Base-by-base conservation (phyloP, 129 eudicot species). In the Chrysanthemum seticuspe region DNA sequence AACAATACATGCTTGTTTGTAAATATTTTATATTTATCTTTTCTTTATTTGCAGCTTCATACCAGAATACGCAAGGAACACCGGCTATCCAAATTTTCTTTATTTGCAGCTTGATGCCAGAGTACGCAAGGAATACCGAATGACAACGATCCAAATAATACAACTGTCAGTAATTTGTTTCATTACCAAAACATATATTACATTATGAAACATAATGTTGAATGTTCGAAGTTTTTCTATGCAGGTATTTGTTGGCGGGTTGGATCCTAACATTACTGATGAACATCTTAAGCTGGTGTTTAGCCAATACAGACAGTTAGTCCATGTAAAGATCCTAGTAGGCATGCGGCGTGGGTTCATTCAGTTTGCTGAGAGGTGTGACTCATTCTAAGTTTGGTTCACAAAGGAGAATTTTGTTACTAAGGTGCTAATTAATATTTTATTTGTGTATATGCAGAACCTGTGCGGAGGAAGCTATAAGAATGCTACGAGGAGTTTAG, bases 271-370 rank as follows among this genome's bases (percentile, higher is more conserved):
- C 70, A 93, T 86, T 23, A 80, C 93, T 3, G 98, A 94, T 48
- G 97, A 94, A 15, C 85, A 79, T 67, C 87, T 94, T 45, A 90
- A 84, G 78, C 96, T 90, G 74, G 83, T 85, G 13, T 94, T 94
- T 67, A 80, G 87, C 70, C 85, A 77, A 45, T 86, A 82, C 64
- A 97, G 98, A 7, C 92, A 87, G 56, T 71, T 90, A 63, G 84
- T 88, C 52, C 96, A 88, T 81, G 98, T 94, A 47, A 94, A 94
- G 80, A 94, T 94, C 52, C 98, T 96, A 1, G 70, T 81, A 12
- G 97, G 97, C 84, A 90, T 88, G 76, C 82, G 97, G 51, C 90
- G 98, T 55, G 98, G 98, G 27, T 94, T 94, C 79, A 97, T 90
- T 73, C 97, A 93, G 55, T 76, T 66, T 66, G 66, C 66, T 75